Conservation (phyloP, 345 rosid species). For the Ceriops decandra region DNA sequence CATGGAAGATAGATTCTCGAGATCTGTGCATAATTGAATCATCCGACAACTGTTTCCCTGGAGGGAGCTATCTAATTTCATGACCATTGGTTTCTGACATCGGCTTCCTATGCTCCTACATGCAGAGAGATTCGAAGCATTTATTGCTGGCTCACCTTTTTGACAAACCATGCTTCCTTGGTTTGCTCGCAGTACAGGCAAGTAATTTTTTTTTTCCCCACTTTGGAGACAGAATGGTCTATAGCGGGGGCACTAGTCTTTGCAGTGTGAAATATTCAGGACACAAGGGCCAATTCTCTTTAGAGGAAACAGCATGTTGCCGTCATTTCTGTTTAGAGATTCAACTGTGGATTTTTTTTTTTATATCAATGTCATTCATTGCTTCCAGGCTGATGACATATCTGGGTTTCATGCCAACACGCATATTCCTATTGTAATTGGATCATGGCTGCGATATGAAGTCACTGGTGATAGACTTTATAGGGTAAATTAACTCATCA, state of each 20-base stretch:
- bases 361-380: conserved; percentile 5
- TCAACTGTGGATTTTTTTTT: neutral
- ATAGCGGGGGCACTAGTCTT: neutral
- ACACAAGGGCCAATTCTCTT: no score
- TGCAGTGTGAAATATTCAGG: no score
- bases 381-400: conserved; percentile 76
- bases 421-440: conserved; percentile 88
- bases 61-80: neutral
- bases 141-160: conserved; percentile 81
- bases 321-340: neutral
- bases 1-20: neutral
- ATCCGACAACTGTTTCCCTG: neutral
- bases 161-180: conserved; percentile 96
- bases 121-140: conserved; percentile 81
- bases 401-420: conserved; percentile 88
- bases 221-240: no score
- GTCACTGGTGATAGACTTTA: conserved; percentile 81
- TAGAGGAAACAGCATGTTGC: no score
- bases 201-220: neutral
- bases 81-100: conserved; percentile 13
- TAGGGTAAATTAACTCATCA: conserved; percentile 45
- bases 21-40: no score
- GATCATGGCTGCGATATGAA: conserved; percentile 88
- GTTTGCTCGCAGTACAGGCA: conserved; percentile 77
- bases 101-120: conserved; percentile 9